These are phyloP conservation scores for Xerocomus brunneocitrinus DNA, from an alignment of 768 basidiomycete species.

Conservation along the genomic window DNA sequence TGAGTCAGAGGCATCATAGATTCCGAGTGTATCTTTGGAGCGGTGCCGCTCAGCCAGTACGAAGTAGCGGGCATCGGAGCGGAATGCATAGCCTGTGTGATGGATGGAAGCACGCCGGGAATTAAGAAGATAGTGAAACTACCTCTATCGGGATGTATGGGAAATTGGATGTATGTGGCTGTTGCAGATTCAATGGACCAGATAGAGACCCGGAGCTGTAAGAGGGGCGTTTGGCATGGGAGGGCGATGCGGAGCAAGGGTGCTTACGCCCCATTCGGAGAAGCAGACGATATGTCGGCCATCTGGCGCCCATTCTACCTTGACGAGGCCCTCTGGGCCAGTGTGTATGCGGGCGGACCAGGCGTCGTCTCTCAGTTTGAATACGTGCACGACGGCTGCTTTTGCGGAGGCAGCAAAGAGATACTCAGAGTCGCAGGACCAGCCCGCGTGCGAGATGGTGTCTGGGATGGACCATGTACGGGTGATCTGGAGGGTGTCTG, in stretches of 20 bases:
- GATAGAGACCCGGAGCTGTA: conserved; percentile 76
- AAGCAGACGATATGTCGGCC: conserved; percentile 83
- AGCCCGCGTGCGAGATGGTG: conserved; percentile 71
- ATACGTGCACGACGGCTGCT: conserved; percentile 65
- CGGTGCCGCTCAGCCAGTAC: conserved; percentile 85
- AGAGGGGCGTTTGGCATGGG: conserved; percentile 1
- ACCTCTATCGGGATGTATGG: conserved; percentile 80
- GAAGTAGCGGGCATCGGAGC: conserved; percentile 78
- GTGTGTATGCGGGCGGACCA: conserved; percentile 77
- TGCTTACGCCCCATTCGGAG: conserved; percentile 88
- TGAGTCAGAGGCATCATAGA: conserved; percentile 70
- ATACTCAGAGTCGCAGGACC: conserved; percentile 88
- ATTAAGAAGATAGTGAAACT: neutral
- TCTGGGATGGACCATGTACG: conserved; percentile 67
- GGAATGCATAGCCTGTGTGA: conserved; percentile 65
- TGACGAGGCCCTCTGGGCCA: conserved; percentile 79
- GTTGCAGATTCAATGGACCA: conserved; percentile 76
- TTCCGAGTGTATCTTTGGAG: conserved; percentile 80
- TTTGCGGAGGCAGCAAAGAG: conserved; percentile 78
- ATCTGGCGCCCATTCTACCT: conserved; percentile 88
- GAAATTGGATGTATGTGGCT: conserved; percentile 83
- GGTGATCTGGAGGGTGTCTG: conserved; percentile 79
- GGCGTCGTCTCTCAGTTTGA: conserved; percentile 73
- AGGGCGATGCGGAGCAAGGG: neutral
- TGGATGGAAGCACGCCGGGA: neutral